Evolutionary conservation across 371 early-diverging fungal genomes (phyloP), one percentile per base, ranked within the genome.

Genomic region (Zychaea mexicana): DNA sequence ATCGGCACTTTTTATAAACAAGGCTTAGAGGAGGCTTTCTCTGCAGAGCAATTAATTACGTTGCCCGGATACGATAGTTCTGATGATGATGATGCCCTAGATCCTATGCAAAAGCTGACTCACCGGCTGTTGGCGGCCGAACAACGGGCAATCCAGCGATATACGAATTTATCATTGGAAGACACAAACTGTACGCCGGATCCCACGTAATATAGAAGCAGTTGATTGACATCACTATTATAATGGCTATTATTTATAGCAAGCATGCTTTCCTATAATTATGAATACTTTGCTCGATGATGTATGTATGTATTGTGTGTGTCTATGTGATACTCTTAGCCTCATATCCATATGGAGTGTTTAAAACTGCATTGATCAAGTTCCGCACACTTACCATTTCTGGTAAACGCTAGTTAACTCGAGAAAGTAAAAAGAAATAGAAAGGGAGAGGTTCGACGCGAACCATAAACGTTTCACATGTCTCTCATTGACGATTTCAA

Each of bases 401-500:
- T 12, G 15, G 4, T 1, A 3, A 12, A n/a, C n/a, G n/a, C n/a
- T n/a, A n/a, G n/a, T n/a, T n/a, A 15, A 39, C 4, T 0, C 42
- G 15, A 42, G n/a, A 42, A 42, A n/a, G n/a, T n/a, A n/a, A n/a
- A n/a, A n/a, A n/a, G n/a, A n/a, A n/a, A n/a, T n/a, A n/a, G n/a
- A 42, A 42, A 42, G 15, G 42, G 42, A 42, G 42, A 17, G 13
- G 15, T 42, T 42, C 15, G 15, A 15, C 42, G 42, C 42, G 49
- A 49, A 24, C 19, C 49, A 6, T 12, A 24, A 19, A 49, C 21
- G 49, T 49, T 49, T 45, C 38, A 49, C 59, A 78, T 76, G 76
- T 75, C 79, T 33, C 61, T 76, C 38, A 71, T 78, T 49, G 75
- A 78, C 59, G 79, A 75, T 56, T 75, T 73, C 54, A 71, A 71